Evolutionary conservation across 345 rosid genomes (phyloP).

Genomic region (Melaleuca quinquenervia): DNA sequence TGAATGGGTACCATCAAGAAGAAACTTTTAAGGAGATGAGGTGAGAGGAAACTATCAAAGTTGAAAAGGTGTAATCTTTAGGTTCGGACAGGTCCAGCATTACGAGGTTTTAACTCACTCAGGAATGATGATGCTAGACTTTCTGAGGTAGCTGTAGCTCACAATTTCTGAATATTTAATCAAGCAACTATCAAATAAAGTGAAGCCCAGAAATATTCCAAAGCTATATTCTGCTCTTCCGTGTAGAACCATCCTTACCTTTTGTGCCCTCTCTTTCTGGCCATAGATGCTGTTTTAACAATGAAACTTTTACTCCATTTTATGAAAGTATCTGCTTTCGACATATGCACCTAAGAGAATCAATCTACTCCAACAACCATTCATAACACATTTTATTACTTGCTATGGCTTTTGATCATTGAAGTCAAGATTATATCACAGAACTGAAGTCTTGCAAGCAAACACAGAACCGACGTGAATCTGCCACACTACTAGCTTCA

Average conservation of each 20-base stretch:
- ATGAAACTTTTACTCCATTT: background rate
- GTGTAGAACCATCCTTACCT: background rate
- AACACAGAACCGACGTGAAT: background rate
- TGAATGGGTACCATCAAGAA: background rate
- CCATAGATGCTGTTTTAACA: background rate
- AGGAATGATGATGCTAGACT: background rate
- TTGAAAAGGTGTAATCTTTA: background rate
- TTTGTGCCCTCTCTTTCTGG: background rate
- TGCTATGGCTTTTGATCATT: background rate
- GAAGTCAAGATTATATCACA: background rate
- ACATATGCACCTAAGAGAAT: background rate
- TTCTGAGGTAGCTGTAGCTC: background rate
- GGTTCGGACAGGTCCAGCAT: background rate
- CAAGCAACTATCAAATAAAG: background rate
- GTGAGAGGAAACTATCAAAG: background rate
- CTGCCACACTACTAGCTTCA: background rate
- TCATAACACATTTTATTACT: background rate
- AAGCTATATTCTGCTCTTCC: background rate
- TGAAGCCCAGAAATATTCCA: background rate
- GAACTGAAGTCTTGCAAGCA: background rate
- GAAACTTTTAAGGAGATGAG: background rate
- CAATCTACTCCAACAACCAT: background rate
- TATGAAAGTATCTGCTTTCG: background rate
- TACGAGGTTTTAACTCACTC: background rate
- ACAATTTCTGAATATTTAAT: background rate